A percentile compares a stretch with the other conserved stretches of the same genome.
Evolutionary conservation across 306 rosid genomes (phyloP).

Genomic region (Luffa aegyptiaca): DNA sequence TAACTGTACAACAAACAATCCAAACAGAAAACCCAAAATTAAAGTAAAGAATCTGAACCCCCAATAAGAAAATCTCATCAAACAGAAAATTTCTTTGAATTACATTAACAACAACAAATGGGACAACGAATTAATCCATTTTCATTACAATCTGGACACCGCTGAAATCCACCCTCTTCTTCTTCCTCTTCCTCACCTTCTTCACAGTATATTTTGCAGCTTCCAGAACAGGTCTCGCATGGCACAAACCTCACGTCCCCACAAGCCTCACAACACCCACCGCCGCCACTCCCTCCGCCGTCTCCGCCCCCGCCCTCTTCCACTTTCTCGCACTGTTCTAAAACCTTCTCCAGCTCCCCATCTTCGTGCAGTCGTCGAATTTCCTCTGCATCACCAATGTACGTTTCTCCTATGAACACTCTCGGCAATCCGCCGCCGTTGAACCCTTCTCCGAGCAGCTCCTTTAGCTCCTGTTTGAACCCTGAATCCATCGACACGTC

Average conservation of each 20-base stretch:
- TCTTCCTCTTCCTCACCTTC: slow-evolving; percentile 15
- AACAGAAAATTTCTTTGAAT: not conserved
- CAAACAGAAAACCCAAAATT: not conserved
- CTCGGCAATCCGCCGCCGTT: slow-evolving; percentile 51
- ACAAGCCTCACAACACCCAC: slow-evolving; percentile 62
- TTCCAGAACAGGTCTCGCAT: slow-evolving; percentile 74
- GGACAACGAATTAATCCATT: slow-evolving; percentile 80
- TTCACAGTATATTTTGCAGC: slow-evolving; percentile 73
- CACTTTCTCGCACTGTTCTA: slow-evolving; percentile 44
- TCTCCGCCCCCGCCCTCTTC: slow-evolving; percentile 13
- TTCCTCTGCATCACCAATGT: slow-evolving; percentile 77
- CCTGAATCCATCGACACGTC: slow-evolving; percentile 90
- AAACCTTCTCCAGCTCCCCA: slow-evolving; percentile 61
- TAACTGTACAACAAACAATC: slow-evolving; percentile 8
- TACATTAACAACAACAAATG: slow-evolving; percentile 43
- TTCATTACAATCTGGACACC: slow-evolving; percentile 87
- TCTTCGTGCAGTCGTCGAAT: slow-evolving; percentile 61
- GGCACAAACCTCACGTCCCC: slow-evolving; percentile 91
- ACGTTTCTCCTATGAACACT: slow-evolving; percentile 54
- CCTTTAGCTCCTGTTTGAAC: slow-evolving; percentile 72
- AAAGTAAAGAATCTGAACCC: not conserved
- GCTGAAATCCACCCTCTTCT: slow-evolving; percentile 44
- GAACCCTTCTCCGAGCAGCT: slow-evolving; percentile 35
- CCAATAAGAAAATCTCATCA: not conserved
- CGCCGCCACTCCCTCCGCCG: slow-evolving; percentile 1